A percentile compares a stretch with the other conserved stretches of the same genome.
These are phyloP conservation scores for Vitis hybrid DNA, from an alignment of 177 flowering plant species.

Conservation along the genomic window DNA sequence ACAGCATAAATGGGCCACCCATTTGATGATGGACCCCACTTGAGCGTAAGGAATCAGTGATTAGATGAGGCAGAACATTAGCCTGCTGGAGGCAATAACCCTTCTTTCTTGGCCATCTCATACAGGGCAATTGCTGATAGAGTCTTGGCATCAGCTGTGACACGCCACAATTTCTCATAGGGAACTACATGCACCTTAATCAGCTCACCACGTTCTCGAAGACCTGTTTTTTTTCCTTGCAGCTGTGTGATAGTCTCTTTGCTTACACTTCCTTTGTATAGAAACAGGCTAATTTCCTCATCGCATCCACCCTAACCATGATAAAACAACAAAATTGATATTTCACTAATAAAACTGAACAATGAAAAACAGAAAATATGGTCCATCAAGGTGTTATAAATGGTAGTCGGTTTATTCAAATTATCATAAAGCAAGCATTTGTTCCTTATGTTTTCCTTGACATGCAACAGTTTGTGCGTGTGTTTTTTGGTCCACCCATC, in stretches of 20 bases:
- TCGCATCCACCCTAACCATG: constrained; percentile 86
- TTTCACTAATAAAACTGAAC: not conserved
- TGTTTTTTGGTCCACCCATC: too few species aligned
- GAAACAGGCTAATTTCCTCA: constrained; percentile 73
- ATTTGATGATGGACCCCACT: too few species aligned
- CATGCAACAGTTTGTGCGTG: too few species aligned
- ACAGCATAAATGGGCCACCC: too few species aligned
- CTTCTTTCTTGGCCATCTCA: constrained; percentile 84
- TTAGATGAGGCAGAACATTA: not conserved
- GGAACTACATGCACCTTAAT: constrained; percentile 85
- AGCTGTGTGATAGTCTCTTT: constrained; percentile 53
- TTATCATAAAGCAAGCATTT: too few species aligned
- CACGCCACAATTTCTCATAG: constrained; percentile 76
- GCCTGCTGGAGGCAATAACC: constrained; percentile 39
- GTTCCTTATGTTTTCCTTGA: too few species aligned
- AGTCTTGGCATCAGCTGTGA: constrained; percentile 79
- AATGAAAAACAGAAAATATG: not conserved
- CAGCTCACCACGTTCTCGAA: constrained; percentile 89
- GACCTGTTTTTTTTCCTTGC: constrained; percentile 87
- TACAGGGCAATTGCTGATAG: constrained; percentile 71
- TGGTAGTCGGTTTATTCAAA: too few species aligned
- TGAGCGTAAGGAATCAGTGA: not conserved
- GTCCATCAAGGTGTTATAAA: too few species aligned
- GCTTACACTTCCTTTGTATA: constrained; percentile 62
- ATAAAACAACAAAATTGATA: constrained; percentile 4